These are phyloP conservation scores for Candida koratica DNA, from an alignment of 805 yeast genomes.

Conservation along the genomic window DNA sequence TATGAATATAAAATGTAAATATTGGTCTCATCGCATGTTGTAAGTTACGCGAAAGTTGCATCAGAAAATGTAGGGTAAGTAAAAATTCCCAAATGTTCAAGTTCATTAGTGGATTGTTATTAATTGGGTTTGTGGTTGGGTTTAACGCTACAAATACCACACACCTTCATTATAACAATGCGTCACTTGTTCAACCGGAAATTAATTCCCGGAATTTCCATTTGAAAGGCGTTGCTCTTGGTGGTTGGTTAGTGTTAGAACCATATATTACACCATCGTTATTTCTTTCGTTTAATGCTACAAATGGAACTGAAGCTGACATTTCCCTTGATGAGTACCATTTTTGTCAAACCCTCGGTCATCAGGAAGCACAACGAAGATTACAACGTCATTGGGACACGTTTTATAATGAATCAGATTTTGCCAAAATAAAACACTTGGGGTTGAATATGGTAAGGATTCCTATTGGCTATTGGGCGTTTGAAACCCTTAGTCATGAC, in stretches of 20 bases:
- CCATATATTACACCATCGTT: slow-evolving; percentile 68
- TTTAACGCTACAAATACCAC: background rate
- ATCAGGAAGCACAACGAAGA: slow-evolving; percentile 36
- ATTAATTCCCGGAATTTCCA: slow-evolving; percentile 16
- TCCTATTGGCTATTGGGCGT: slow-evolving; percentile 85
- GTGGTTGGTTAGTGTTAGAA: slow-evolving; percentile 72
- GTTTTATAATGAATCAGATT: slow-evolving; percentile 59
- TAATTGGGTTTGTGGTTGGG: background rate
- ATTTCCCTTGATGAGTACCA: slow-evolving; percentile 62
- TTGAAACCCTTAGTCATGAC: slow-evolving; percentile 45
- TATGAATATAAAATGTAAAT: too few species aligned
- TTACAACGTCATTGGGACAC: slow-evolving; percentile 54
- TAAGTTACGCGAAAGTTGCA: too few species aligned
- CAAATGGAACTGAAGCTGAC: slow-evolving; percentile 20
- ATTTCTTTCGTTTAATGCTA: slow-evolving; percentile 33
- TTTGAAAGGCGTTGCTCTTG: slow-evolving; percentile 33
- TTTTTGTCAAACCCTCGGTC: slow-evolving; percentile 47
- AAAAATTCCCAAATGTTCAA: too few species aligned
- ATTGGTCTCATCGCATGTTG: too few species aligned
- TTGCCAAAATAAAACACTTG: slow-evolving; percentile 43
- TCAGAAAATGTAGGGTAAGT: too few species aligned
- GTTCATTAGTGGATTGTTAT: background rate
- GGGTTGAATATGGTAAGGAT: slow-evolving; percentile 69
- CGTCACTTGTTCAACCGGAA: slow-evolving; percentile 11
- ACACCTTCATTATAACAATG: background rate